Conservation (phyloP, 176 grass and related monocot genomes). For the Carex myosuroides region DNA sequence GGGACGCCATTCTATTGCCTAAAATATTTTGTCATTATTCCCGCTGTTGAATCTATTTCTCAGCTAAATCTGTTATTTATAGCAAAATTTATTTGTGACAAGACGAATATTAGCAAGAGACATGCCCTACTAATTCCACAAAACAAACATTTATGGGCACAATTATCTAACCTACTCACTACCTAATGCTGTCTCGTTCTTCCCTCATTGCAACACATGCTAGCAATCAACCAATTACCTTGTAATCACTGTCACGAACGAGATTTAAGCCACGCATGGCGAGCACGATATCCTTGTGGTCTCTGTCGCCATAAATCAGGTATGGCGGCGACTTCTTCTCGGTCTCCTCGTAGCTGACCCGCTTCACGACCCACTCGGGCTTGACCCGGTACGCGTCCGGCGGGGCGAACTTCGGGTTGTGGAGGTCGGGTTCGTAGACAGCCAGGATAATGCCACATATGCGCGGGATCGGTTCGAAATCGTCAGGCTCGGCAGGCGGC, state of each 20-base stretch:
- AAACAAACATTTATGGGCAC: neutral
- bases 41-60: neutral
- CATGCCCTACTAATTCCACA: neutral
- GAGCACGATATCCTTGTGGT: constrained; percentile 61
- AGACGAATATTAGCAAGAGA: neutral
- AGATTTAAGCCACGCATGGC: constrained; percentile 95
- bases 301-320: constrained; percentile 61
- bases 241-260: constrained; percentile 85
- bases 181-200: neutral
- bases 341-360: constrained; percentile 46
- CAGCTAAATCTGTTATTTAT: neutral
- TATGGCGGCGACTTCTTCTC: constrained; percentile 56
- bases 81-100: neutral
- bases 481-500: constrained; percentile 44
- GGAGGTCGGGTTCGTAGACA: constrained; percentile 57
- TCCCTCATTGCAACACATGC: neutral
- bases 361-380: constrained; percentile 45
- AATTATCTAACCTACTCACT: neutral
- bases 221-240: constrained; percentile 25
- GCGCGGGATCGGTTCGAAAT: constrained; percentile 80
- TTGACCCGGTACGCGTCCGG: constrained; percentile 33
- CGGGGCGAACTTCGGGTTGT: constrained; percentile 44
- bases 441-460: constrained; percentile 70
- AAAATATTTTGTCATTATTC: neutral
- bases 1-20: neutral